Evolutionary conservation across 306 rosid genomes (phyloP).

Genomic region (Styphnolobium japonicum): DNA sequence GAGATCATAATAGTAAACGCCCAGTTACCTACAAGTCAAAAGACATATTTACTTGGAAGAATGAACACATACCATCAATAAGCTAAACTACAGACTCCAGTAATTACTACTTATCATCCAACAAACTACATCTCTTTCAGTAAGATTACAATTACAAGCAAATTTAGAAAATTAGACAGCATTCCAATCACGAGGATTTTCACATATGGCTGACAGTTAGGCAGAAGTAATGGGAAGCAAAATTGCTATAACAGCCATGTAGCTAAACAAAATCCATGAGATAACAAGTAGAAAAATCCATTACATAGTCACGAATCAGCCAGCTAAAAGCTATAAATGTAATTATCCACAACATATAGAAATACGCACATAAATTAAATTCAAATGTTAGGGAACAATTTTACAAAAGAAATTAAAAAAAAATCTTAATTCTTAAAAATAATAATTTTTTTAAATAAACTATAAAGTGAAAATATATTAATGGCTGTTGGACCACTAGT

Average conservation of each 20-base stretch:
- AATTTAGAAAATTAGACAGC: not conserved
- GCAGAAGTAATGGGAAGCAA: not conserved
- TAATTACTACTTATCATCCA: conserved; percentile 36
- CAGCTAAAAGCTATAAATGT: not conserved
- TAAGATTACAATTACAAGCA: conserved; percentile 13
- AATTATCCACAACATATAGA: not conserved
- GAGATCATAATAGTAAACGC: conserved; percentile 98
- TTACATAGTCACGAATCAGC: not conserved
- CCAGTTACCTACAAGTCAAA: conserved; percentile 99
- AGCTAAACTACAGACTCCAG: conserved; percentile 63
- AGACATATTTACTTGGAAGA: conserved; percentile 98
- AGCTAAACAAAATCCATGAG: not conserved
- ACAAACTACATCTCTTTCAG: conserved; percentile 22
- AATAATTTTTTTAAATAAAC: not conserved
- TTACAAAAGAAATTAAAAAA: not conserved
- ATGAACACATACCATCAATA: conserved; percentile 78
- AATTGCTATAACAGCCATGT: not conserved
- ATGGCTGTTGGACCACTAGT: not conserved
- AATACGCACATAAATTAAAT: too few relatives aligned
- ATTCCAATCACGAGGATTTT: not conserved
- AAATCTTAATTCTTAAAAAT: not conserved
- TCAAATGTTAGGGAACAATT: too few relatives aligned
- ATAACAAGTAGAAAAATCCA: not conserved
- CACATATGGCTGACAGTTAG: too few relatives aligned
- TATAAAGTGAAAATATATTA: not conserved